Evolutionary conservation across 495 filamentous ascomycete species (phyloP).

Genomic region (Tirmania nivea): DNA sequence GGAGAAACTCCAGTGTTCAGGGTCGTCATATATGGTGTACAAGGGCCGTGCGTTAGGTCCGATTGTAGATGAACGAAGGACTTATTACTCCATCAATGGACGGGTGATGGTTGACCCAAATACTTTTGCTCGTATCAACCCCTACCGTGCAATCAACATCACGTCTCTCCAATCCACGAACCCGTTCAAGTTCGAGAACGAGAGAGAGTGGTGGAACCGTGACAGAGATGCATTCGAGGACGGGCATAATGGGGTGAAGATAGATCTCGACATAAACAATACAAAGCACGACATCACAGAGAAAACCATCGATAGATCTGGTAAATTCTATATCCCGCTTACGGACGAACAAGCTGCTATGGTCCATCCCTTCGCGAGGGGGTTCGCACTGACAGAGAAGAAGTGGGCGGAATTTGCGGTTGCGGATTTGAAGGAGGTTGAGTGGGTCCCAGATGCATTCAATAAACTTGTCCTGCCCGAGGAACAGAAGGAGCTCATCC

Average conservation of each 20-base stretch:
- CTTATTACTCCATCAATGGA: slow-evolving; percentile 30
- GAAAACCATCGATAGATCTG: not conserved
- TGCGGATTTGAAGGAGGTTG: slow-evolving; percentile 23
- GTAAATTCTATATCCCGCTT: not conserved
- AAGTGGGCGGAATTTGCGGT: slow-evolving; percentile 20
- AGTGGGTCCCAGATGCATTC: slow-evolving; percentile 33
- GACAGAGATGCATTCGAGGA: not conserved
- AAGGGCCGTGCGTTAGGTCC: slow-evolving; percentile 27
- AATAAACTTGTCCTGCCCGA: slow-evolving; percentile 31
- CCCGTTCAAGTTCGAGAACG: not conserved
- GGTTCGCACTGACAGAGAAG: slow-evolving; percentile 21
- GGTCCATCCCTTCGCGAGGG: slow-evolving; percentile 13
- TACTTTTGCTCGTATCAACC: slow-evolving; percentile 7
- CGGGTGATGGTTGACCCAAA: slow-evolving; percentile 34
- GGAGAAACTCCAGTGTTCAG: slow-evolving; percentile 29
- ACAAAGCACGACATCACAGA: not conserved
- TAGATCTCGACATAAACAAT: not conserved
- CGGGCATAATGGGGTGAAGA: not conserved
- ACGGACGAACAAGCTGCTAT: slow-evolving; percentile 17
- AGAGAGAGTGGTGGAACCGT: not conserved
- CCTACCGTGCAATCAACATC: not conserved
- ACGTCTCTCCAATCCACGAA: not conserved
- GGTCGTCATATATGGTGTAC: slow-evolving; percentile 41
- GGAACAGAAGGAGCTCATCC: slow-evolving; percentile 31
- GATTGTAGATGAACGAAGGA: slow-evolving; percentile 12